Evolutionary conservation across 164 flowering plant species (phyloP).

Genomic region (Berberis vulgaris): DNA sequence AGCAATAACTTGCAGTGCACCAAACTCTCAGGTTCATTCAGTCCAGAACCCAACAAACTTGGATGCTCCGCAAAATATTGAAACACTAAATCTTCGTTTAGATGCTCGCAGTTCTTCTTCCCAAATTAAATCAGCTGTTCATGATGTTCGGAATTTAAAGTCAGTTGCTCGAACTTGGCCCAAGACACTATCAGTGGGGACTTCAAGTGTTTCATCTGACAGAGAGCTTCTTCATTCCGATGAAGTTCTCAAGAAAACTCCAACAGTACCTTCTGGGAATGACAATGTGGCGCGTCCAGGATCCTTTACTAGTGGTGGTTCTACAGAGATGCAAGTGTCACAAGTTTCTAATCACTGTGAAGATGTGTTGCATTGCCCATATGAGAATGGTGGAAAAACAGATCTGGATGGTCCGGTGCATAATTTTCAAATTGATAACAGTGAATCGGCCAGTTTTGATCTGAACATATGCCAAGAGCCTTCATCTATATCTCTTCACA

Average conservation of each 20-base stretch:
- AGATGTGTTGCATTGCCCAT: conserved; percentile 4
- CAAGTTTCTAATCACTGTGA: conserved; percentile 15
- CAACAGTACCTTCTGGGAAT: conserved; percentile 13
- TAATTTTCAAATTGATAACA: conserved; percentile 8
- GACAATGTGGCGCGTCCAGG: conserved; percentile 10
- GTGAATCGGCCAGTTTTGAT: conserved; percentile 10
- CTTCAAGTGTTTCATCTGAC: conserved; percentile 7
- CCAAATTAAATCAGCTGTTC: conserved; percentile 4
- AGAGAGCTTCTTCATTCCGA: background rate
- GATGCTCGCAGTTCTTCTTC: conserved; percentile 8
- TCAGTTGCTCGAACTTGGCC: conserved; percentile 1
- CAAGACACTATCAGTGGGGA: conserved; percentile 5
- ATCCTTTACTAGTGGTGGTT: conserved; percentile 16
- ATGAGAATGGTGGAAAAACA: conserved; percentile 9
- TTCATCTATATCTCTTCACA: conserved; percentile 18
- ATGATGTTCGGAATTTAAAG: conserved; percentile 11
- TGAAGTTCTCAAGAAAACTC: conserved; percentile 11
- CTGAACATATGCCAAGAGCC: conserved; percentile 4
- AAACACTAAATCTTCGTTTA: conserved; percentile 6
- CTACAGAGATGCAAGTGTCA: conserved; percentile 20
- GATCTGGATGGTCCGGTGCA: conserved; percentile 7
- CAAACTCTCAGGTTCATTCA: conserved; percentile 4
- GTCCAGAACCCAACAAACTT: conserved; percentile 4
- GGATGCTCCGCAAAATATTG: background rate
- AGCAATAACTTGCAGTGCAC: conserved; percentile 8